phyloP scores from a whole-genome alignment of 441 rosid genomes.

The Daphne laureola region DNA sequence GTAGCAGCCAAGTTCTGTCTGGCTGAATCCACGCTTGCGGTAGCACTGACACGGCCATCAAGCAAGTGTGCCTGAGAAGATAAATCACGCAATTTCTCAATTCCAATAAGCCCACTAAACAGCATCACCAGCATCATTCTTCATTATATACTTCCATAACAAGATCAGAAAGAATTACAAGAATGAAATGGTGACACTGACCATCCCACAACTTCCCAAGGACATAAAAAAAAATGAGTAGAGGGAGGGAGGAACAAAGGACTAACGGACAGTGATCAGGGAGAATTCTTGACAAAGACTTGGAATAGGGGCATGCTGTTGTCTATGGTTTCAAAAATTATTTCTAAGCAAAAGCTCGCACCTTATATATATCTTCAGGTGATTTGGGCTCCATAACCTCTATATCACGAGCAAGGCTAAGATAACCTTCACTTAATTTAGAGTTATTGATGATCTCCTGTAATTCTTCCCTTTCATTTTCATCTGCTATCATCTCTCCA shows the following conservation, averaged over 20 bases:
- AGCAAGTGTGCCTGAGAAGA: conserved; percentile 80
- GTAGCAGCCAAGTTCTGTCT: conserved; percentile 93
- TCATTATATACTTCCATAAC: too few relatives aligned
- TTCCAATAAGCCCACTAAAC: conserved; percentile 2
- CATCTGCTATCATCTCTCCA: conserved; percentile 53
- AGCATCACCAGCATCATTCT: conserved; percentile 1
- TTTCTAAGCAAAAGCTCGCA: conserved; percentile 15
- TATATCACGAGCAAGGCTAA: conserved; percentile 93
- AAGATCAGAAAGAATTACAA: too few relatives aligned
- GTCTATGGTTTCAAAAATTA: neutral
- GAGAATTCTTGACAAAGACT: too few relatives aligned
- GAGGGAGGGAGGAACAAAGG: too few relatives aligned
- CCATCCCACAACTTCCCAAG: too few relatives aligned
- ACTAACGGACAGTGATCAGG: too few relatives aligned
- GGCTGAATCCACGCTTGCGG: conserved; percentile 86
- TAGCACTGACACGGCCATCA: conserved; percentile 84
- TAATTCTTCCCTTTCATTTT: conserved; percentile 49
- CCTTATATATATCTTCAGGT: conserved; percentile 97
- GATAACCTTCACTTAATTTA: conserved; percentile 81
- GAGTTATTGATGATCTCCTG: conserved; percentile 82
- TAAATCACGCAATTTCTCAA: conserved; percentile 8
- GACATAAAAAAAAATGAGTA: too few relatives aligned
- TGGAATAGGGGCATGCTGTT: neutral
- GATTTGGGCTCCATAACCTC: conserved; percentile 99
- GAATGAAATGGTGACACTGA: too few relatives aligned